Evolutionary conservation across 2,329 filamentous ascomycete species (phyloP).

Genomic region (Zymoseptoria pseudotritici): DNA sequence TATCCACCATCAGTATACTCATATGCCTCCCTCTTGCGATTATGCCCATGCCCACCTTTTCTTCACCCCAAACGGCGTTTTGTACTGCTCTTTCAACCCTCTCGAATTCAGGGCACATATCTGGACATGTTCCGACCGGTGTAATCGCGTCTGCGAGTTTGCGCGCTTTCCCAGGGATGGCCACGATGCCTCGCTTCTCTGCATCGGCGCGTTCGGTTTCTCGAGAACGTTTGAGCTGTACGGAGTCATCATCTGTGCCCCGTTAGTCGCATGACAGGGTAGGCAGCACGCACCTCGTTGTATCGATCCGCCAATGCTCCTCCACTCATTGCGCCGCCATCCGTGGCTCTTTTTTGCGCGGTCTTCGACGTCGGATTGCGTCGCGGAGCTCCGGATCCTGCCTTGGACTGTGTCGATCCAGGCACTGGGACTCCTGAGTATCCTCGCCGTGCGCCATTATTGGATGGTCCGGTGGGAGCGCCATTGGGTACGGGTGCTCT

Average conservation of each 20-base stretch:
- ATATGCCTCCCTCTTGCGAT: conserved; percentile 7
- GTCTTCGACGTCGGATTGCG: not conserved
- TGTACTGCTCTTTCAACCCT: conserved; percentile 54
- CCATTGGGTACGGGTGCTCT: not conserved
- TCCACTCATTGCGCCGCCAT: conserved; percentile 3
- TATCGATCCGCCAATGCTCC: conserved; percentile 18
- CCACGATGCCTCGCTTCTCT: conserved; percentile 47
- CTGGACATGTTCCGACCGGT: conserved; percentile 52
- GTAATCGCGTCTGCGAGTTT: conserved; percentile 54
- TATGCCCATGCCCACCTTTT: conserved; percentile 43
- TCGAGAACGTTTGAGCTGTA: conserved; percentile 42
- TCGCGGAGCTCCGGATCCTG: not conserved
- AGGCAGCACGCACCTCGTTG: conserved; percentile 15
- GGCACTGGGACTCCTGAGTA: conserved; percentile 3
- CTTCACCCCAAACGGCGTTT: conserved; percentile 53
- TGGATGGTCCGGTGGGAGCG: not conserved
- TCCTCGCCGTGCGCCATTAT: not conserved
- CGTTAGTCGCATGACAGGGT: conserved; percentile 17
- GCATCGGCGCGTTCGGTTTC: conserved; percentile 44
- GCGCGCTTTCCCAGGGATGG: conserved; percentile 54
- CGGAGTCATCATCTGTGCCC: conserved; percentile 21
- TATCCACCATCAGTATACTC: conserved; percentile 21
- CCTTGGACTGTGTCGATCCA: conserved; percentile 1
- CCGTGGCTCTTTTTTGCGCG: not conserved
- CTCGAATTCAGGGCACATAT: conserved; percentile 60